These are phyloP conservation scores for Penicillium canariense DNA, from an alignment of 495 filamentous ascomycete genomes.

Conservation along the genomic window DNA sequence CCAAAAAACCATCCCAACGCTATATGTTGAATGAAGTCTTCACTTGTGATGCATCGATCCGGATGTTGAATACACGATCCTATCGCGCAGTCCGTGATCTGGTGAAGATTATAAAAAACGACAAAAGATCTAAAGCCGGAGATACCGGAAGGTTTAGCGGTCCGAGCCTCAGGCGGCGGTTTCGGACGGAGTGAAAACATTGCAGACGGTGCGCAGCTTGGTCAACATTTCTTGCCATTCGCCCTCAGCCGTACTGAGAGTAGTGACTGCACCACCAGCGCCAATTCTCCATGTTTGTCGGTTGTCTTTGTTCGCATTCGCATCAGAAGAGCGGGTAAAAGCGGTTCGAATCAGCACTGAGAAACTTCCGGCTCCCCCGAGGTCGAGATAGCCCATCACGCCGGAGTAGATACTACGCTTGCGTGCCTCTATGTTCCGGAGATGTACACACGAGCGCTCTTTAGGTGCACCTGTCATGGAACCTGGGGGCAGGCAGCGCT, in stretches of 20 bases:
- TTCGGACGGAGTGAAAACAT: conserved; percentile 39
- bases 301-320: conserved; percentile 47
- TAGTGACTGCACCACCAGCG: conserved; percentile 85
- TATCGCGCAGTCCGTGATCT: conserved; percentile 11
- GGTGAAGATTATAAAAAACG: conserved; percentile 1
- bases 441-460: conserved; percentile 80
- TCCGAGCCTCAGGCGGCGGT: background rate
- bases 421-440: conserved; percentile 63
- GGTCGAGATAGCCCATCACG: conserved; percentile 84
- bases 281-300: conserved; percentile 74
- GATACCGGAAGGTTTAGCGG: background rate
- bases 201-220: conserved; percentile 69
- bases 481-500: conserved; percentile 77
- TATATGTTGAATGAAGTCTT: conserved; percentile 36
- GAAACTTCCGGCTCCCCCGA: conserved; percentile 81
- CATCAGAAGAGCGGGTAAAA: conserved; percentile 52
- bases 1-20: conserved; percentile 16
- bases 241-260: conserved; percentile 67
- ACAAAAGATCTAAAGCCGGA: background rate
- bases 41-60: conserved; percentile 13
- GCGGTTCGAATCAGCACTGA: conserved; percentile 81
- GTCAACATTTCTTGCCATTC: conserved; percentile 91
- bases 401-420: conserved; percentile 82
- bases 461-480: conserved; percentile 97
- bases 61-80: conserved; percentile 33